These are phyloP conservation scores for Annulohypoxylon moriforme DNA, from an alignment of 495 filamentous ascomycete species.

Conservation along the genomic window DNA sequence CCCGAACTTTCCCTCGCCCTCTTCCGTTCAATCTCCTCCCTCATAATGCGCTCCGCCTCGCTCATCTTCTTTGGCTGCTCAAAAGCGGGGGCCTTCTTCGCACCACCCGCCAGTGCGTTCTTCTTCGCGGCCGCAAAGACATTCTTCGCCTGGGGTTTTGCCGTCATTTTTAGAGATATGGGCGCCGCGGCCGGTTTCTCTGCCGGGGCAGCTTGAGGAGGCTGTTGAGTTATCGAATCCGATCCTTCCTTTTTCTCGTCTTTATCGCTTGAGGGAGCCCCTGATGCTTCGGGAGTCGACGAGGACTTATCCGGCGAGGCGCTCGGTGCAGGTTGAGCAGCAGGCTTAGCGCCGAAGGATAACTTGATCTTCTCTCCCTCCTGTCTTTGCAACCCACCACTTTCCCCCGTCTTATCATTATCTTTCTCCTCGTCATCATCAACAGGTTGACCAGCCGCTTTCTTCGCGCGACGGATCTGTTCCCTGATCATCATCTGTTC, in stretches of 20 bases:
- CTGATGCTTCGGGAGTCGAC: constrained; percentile 25
- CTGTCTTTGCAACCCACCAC: constrained; percentile 68
- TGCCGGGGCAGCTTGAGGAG: not conserved
- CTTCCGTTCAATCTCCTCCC: constrained; percentile 82
- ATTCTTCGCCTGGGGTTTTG: constrained; percentile 76
- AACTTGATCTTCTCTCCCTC: constrained; percentile 89
- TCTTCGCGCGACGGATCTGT: constrained; percentile 80
- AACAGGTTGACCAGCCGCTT: constrained; percentile 61
- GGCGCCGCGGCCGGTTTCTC: constrained; percentile 40
- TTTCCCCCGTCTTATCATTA: constrained; percentile 53
- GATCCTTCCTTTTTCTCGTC: constrained; percentile 31
- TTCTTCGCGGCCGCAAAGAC: constrained; percentile 79
- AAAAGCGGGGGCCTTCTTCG: constrained; percentile 67
- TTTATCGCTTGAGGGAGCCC: constrained; percentile 11
- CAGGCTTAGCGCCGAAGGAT: constrained; percentile 68
- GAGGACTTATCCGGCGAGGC: constrained; percentile 45
- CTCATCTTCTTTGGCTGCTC: constrained; percentile 81
- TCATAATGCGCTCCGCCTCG: constrained; percentile 92
- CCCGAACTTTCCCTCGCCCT: constrained; percentile 60
- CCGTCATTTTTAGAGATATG: constrained; percentile 68
- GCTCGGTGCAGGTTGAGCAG: constrained; percentile 48
- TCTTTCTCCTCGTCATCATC: constrained; percentile 49
- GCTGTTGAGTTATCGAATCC: constrained; percentile 22
- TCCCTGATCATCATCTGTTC: constrained; percentile 82
- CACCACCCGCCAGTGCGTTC: constrained; percentile 66